Evolutionary conservation across 192 early-diverging fungal genomes (phyloP).

Genomic region (Rhizophagus prolifer): DNA sequence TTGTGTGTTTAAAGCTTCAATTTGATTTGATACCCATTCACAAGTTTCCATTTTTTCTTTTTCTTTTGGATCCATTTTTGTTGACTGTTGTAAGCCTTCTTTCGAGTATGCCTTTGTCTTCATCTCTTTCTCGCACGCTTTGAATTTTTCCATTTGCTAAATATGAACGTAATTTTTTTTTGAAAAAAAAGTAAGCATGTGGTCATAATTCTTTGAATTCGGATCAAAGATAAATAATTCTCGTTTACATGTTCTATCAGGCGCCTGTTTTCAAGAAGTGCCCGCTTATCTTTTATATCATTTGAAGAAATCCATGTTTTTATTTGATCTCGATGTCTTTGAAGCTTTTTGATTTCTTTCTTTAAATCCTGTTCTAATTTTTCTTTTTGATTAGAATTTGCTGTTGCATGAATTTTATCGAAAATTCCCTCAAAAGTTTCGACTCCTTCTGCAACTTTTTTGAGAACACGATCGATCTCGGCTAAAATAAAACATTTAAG

Average conservation of each 20-base stretch:
- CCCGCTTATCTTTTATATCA: slow-evolving; percentile 97
- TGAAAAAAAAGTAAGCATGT: background rate
- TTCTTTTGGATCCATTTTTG: slow-evolving; percentile 91
- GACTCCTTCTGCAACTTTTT: slow-evolving; percentile 94
- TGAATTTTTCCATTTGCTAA: slow-evolving; percentile 99
- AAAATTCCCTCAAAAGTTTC: slow-evolving; percentile 91
- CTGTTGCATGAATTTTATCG: slow-evolving; percentile 81
- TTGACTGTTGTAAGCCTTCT: slow-evolving; percentile 80
- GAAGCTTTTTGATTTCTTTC: slow-evolving; percentile 99
- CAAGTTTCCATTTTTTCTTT: slow-evolving; percentile 85
- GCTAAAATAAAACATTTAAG: slow-evolving; percentile 48
- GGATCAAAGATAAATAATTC: background rate
- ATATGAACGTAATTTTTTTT: background rate
- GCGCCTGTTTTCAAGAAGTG: slow-evolving; percentile 86
- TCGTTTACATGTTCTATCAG: slow-evolving; percentile 79
- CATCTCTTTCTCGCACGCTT: slow-evolving; percentile 96
- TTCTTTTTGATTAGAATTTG: slow-evolving; percentile 89
- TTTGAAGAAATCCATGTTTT: slow-evolving; percentile 93
- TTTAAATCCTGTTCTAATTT: slow-evolving; percentile 96
- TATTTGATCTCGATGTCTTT: slow-evolving; percentile 95
- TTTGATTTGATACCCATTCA: slow-evolving; percentile 79
- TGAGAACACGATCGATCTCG: slow-evolving; percentile 94
- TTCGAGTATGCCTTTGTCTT: slow-evolving; percentile 99
- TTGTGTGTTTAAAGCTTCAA: slow-evolving; percentile 83
- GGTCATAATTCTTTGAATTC: background rate